A percentile compares a stretch with the other conserved stretches of the same genome.
Evolutionary conservation across 495 filamentous ascomycete genomes (phyloP).

Genomic region (Hypoxylon perforatum): DNA sequence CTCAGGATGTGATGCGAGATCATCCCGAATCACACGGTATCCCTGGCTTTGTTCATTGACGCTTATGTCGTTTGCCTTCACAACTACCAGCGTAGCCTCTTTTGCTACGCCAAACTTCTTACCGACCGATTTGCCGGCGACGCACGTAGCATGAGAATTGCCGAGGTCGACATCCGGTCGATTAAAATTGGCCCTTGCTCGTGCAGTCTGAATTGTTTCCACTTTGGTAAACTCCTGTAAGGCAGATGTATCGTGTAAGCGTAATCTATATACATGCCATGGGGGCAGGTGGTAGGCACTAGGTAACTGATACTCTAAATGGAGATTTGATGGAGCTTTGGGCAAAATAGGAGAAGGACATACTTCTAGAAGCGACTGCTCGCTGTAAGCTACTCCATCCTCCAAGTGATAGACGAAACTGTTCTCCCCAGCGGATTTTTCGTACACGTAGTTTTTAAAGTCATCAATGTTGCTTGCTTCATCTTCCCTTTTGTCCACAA

Average conservation of each 20-base stretch:
- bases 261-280: neutral
- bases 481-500: neutral
- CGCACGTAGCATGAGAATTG: neutral
- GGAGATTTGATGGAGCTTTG: neutral
- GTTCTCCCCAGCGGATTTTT: neutral
- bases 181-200: neutral
- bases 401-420: conserved; percentile 5
- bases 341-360: neutral
- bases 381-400: conserved; percentile 1
- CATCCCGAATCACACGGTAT: neutral
- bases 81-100: neutral
- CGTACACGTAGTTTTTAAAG: conserved; percentile 2
- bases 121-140: neutral
- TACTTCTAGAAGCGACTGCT: neutral
- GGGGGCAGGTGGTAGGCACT: neutral
- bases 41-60: neutral
- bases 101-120: conserved; percentile 1
- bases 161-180: neutral
- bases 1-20: neutral
- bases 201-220: neutral
- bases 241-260: neutral
- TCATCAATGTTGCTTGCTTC: neutral
- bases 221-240: conserved; percentile 4
- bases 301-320: neutral
- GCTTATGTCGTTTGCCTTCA: neutral